A percentile compares a stretch with the other conserved stretches of the same genome.
Conservation (phyloP, 1,284 basidiomycete genomes). For the Rhodotorula sp. region DNA sequence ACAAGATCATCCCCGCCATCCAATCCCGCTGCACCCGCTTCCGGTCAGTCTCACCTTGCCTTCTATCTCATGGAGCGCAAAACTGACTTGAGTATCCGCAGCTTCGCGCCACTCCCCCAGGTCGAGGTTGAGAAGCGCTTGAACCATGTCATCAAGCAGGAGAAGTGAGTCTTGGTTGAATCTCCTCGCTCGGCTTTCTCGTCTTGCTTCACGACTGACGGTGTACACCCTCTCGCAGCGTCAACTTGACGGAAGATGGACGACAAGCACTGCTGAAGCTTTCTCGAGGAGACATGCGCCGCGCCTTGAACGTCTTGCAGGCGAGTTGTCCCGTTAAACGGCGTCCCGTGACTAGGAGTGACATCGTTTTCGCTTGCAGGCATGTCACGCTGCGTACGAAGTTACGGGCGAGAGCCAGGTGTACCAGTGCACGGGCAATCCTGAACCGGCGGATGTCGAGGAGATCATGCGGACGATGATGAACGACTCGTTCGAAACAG, state of each 20-base stretch:
- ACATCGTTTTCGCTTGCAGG: conserved; percentile 52
- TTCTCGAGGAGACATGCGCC: conserved; percentile 94
- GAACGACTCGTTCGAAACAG: conserved; percentile 90
- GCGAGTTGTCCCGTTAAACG: conserved; percentile 39
- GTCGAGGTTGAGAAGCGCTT: conserved; percentile 81
- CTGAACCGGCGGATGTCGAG: conserved; percentile 91
- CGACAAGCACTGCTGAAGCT: conserved; percentile 86
- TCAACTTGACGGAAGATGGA: conserved; percentile 81
- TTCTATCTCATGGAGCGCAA: background rate
- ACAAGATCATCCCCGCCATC: conserved; percentile 98
- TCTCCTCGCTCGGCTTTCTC: too few relatives aligned
- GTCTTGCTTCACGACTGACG: background rate
- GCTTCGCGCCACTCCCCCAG: conserved; percentile 88
- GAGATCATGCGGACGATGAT: conserved; percentile 94
- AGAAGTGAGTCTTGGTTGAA: conserved; percentile 67
- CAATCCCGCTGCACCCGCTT: conserved; percentile 98
- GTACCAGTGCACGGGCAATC: conserved; percentile 95
- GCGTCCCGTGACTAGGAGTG: background rate
- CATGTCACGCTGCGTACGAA: conserved; percentile 95
- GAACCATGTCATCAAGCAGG: conserved; percentile 74
- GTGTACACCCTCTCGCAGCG: conserved; percentile 56
- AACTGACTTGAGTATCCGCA: background rate
- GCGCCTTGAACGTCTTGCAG: conserved; percentile 92
- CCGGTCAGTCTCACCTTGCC: conserved; percentile 51
- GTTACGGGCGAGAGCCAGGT: conserved; percentile 83